Evolutionary conservation across 441 rosid species (phyloP).

Genomic region (Macaranga tanarius): DNA sequence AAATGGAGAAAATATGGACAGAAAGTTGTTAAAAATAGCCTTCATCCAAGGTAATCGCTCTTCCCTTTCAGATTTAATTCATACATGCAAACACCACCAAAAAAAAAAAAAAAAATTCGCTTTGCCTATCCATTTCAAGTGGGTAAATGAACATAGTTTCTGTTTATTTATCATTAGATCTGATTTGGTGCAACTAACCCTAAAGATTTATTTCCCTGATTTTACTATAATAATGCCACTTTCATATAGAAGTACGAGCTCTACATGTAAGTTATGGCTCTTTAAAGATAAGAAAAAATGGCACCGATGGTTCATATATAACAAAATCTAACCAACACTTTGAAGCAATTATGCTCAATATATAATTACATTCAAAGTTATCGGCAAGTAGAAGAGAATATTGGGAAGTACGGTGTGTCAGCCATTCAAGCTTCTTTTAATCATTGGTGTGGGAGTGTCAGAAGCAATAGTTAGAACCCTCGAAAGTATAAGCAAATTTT

Average conservation of each 20-base stretch:
- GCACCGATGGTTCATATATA: background rate
- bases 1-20: slow-evolving; percentile 99
- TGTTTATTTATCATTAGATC: background rate
- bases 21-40: slow-evolving; percentile 95
- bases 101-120: too few relatives aligned
- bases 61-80: background rate
- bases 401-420: slow-evolving; percentile 25
- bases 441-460: slow-evolving; percentile 21
- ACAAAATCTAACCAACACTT: background rate
- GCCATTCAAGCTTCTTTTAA: slow-evolving; percentile 27
- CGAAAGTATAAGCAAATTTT: background rate
- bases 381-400: slow-evolving; percentile 21
- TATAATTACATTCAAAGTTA: slow-evolving; percentile 19
- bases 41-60: slow-evolving; percentile 75
- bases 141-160: background rate
- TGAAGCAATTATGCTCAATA: slow-evolving; percentile 14
- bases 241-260: slow-evolving; percentile 5
- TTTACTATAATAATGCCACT: too few relatives aligned
- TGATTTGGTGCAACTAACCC: background rate
- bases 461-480: slow-evolving; percentile 3
- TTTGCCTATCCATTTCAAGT: too few relatives aligned
- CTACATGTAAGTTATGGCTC: background rate
- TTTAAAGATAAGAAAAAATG: background rate
- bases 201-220: background rate
- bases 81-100: too few relatives aligned